phyloP scores from a whole-genome alignment of 83 land plant species.

The Isoetes engelmannii region DNA sequence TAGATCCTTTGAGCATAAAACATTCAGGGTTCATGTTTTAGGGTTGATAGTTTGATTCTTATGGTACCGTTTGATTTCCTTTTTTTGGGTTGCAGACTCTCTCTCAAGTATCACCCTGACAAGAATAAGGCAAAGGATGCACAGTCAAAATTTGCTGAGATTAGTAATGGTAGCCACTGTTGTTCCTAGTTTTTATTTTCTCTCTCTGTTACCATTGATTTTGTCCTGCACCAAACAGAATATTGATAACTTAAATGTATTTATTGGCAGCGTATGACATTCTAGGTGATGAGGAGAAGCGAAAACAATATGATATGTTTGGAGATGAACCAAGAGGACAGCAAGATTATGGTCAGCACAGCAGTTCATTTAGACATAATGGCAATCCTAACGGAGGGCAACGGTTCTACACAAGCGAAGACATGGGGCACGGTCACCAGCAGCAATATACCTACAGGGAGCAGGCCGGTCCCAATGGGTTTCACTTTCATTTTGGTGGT shows the following conservation, averaged over 20 bases:
- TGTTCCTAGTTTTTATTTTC: no score
- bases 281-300: slow-evolving; percentile 82
- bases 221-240: no score
- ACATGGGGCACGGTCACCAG: neutral
- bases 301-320: slow-evolving; percentile 79
- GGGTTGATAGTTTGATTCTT: neutral
- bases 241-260: neutral
- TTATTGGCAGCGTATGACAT: slow-evolving; percentile 73
- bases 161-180: slow-evolving; percentile 64
- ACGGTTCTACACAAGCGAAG: neutral
- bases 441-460: slow-evolving; percentile 43
- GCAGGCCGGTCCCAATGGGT: slow-evolving; percentile 43
- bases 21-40: neutral
- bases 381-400: slow-evolving; percentile 3
- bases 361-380: slow-evolving; percentile 5
- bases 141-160: slow-evolving; percentile 76
- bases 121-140: slow-evolving; percentile 82
- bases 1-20: neutral
- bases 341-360: slow-evolving; percentile 8
- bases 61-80: neutral
- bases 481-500: slow-evolving; percentile 61
- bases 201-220: no score
- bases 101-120: slow-evolving; percentile 93
- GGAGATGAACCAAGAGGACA: slow-evolving; percentile 67
- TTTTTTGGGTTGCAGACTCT: slow-evolving; percentile 47